Conservation (phyloP, 371 early-diverging fungal genomes). For the Nematocida displodere region DNA sequence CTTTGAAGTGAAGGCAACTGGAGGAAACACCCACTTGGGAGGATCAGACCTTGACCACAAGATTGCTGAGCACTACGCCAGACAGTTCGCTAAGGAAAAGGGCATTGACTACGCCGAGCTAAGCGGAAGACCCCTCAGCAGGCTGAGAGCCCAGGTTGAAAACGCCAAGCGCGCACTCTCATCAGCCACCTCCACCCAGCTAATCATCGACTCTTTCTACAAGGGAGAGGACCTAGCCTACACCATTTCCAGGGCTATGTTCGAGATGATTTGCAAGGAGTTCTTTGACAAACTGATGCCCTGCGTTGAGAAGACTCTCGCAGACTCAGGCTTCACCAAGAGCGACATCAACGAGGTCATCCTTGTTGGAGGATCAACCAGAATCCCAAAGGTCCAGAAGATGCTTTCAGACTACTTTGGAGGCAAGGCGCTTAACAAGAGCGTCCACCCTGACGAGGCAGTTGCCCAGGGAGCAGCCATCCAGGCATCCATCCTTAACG, state of each 20-base stretch:
- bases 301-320: constrained; percentile 83
- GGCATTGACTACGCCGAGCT: constrained; percentile 39
- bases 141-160: constrained; percentile 77
- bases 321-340: constrained; percentile 35
- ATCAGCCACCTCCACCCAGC: constrained; percentile 75
- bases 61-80: constrained; percentile 57
- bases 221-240: constrained; percentile 75
- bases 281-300: constrained; percentile 84
- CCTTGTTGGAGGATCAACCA: constrained; percentile 95
- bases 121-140: constrained; percentile 70
- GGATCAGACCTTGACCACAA: constrained; percentile 66
- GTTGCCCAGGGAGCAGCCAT: constrained; percentile 95
- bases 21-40: constrained; percentile 66
- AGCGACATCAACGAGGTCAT: constrained; percentile 81
- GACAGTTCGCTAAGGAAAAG: constrained; percentile 49
- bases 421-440: constrained; percentile 88
- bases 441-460: constrained; percentile 94
- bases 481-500: constrained; percentile 81
- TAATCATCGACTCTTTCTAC: constrained; percentile 74
- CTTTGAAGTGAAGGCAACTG: constrained; percentile 62
- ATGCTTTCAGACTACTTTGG: constrained; percentile 89
- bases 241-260: constrained; percentile 85
- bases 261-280: constrained; percentile 86
- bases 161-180: constrained; percentile 85
- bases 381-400: constrained; percentile 97